These are phyloP conservation scores for Phytomonas sp. DNA, from an alignment of 208 protist species.

Conservation along the genomic window DNA sequence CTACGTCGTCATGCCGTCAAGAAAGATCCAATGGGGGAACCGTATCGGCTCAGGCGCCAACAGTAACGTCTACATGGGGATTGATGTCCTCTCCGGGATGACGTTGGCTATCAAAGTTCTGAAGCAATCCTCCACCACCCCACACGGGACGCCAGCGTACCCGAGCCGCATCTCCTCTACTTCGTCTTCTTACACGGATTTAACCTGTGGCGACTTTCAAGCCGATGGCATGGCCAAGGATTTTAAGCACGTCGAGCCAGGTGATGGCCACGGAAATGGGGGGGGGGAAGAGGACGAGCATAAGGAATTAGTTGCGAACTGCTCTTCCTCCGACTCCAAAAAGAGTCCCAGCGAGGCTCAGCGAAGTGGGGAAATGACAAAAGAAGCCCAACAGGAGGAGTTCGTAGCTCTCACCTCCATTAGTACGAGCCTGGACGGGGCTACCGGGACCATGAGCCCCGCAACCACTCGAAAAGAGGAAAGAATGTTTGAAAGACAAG, in stretches of 20 bases:
- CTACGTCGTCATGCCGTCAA: constrained; percentile 33
- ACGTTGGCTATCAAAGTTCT: constrained; percentile 73
- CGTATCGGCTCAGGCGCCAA: constrained; percentile 49
- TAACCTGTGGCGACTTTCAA: not conserved
- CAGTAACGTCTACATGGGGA: constrained; percentile 60
- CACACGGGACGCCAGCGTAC: not conserved
- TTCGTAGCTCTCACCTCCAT: not conserved
- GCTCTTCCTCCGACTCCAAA: not conserved
- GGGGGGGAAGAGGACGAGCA: not conserved
- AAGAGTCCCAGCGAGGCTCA: not conserved
- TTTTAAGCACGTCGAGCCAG: not conserved
- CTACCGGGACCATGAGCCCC: not conserved
- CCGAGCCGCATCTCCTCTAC: not conserved
- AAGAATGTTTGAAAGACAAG: not conserved
- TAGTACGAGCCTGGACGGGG: not conserved
- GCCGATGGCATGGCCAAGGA: not conserved
- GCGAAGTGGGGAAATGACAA: not conserved
- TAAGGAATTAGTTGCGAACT: not conserved
- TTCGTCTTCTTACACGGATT: not conserved
- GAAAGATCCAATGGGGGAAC: constrained; percentile 49
- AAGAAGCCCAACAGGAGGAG: not conserved
- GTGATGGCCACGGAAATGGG: not conserved
- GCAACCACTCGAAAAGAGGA: not conserved
- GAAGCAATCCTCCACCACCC: constrained; percentile 15
- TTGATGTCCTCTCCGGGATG: constrained; percentile 42